These are phyloP conservation scores for Thinopyrum elongatum DNA, from an alignment of 176 grass and related monocot species.

Conservation along the genomic window DNA sequence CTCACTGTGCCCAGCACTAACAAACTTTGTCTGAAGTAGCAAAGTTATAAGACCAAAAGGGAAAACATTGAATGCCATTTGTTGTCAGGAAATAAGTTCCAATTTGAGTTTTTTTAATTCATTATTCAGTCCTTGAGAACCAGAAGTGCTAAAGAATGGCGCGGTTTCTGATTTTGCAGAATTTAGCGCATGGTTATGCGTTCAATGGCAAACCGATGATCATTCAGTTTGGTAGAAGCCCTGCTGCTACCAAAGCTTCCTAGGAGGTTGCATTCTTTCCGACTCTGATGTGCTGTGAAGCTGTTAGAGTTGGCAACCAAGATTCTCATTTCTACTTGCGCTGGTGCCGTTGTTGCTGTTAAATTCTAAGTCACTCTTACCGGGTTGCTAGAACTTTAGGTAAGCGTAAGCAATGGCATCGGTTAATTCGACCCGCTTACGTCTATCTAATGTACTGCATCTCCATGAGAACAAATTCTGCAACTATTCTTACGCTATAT, in stretches of 20 bases:
- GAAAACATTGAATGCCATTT: neutral
- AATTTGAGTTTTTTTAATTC: neutral
- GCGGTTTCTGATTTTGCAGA: conserved; percentile 58
- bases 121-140: neutral
- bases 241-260: conserved; percentile 58
- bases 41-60: neutral
- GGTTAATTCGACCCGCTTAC: neutral
- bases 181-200: conserved; percentile 77
- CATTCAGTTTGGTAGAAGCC: conserved; percentile 89
- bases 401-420: neutral
- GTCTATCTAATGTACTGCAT: no score
- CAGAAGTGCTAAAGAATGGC: neutral
- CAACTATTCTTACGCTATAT: no score
- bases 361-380: neutral
- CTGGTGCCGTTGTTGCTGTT: neutral
- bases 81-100: neutral
- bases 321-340: neutral
- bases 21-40: neutral
- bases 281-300: neutral
- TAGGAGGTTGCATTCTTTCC: neutral
- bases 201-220: conserved; percentile 94
- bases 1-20: neutral
- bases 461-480: no score
- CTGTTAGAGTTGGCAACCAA: neutral
- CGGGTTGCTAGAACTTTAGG: neutral